Base-by-base conservation (phyloP, 1,284 basidiomycete genomes). In the Ceratobasidium sp. region DNA sequence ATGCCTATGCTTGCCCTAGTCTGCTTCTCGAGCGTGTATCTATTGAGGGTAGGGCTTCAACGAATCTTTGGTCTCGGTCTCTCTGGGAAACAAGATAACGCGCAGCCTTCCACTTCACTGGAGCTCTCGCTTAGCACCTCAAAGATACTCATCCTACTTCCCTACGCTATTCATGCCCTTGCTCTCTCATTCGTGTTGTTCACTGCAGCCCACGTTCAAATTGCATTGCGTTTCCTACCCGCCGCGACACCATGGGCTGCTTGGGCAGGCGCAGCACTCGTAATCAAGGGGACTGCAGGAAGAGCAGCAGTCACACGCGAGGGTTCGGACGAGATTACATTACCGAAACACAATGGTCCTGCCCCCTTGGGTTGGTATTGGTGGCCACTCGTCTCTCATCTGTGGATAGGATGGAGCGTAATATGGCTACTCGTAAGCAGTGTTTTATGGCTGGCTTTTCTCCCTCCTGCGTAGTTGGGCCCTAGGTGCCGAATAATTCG, bases 401-500 rank as follows among this genome's bases (percentile, higher is more conserved):
- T 71, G 55, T 93, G 91, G 87, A 78, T 93, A 5, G 77, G 77
- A 7, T 97, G 94, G 89, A 87, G 87, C 54, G 77, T 90, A 0
- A 72, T 90, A 0, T 98, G 95, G 93, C 88, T 89, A 1, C 77
- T 82, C 0, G 76, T 89, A 3, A 89, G 88, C 3, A 78, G 89
- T n/a, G 84, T 94, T 4, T 80, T 96, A 1, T 98, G 94, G 93
- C 85, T 83, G 0, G 86, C 87, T 1, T 96, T 96, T 76, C 85
- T 96, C 52, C 96, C 96, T 0, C 96, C 96, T 15, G 96, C 96
- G 0, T 97, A 47, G n/a, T 40, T n/a, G n/a, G n/a, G n/a, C n/a
- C n/a, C n/a, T n/a, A n/a, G n/a, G n/a, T n/a, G n/a, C n/a, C n/a
- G n/a, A n/a, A n/a, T n/a, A n/a, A n/a, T n/a, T n/a, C n/a, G n/a